Percentiles rank a stretch among this genome's conserved stretches.
phyloP scores from a whole-genome alignment of 768 basidiomycete species.

The Suillus tomentosus region DNA sequence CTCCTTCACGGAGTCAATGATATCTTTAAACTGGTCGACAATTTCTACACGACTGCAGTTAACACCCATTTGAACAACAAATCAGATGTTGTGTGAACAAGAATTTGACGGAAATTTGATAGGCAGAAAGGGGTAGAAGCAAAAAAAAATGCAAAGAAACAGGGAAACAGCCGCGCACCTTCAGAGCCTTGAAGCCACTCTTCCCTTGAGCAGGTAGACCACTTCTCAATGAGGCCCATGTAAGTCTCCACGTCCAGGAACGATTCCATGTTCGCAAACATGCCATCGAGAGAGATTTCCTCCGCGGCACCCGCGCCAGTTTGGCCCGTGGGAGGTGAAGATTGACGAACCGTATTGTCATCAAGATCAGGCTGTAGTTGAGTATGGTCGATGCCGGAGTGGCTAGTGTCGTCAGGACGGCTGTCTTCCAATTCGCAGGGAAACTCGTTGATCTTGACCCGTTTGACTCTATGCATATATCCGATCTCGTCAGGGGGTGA shows the following conservation, averaged over 20 bases:
- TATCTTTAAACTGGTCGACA: conserved; percentile 7
- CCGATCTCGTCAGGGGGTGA: neutral
- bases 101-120: conserved; percentile 20
- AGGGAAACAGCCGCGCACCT: conserved; percentile 18
- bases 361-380: neutral
- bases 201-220: conserved; percentile 31
- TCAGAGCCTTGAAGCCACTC: conserved; percentile 35
- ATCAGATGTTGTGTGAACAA: conserved; percentile 23
- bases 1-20: conserved; percentile 27
- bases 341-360: neutral
- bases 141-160: neutral
- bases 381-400: neutral
- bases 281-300: conserved; percentile 15
- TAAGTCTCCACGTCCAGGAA: conserved; percentile 26
- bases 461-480: neutral
- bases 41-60: conserved; percentile 7
- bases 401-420: neutral
- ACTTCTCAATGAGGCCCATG: conserved; percentile 25
- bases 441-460: neutral
- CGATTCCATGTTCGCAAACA: conserved; percentile 24
- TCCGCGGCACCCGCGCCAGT: conserved; percentile 1
- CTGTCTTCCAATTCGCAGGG: neutral
- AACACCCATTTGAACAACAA: neutral
- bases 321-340: neutral
- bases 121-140: conserved; percentile 21